Evolutionary conservation across 208 protist genomes (phyloP), one percentile per base, ranked within the genome.

Genomic region (Herpetomonas samuelpessoai): DNA sequence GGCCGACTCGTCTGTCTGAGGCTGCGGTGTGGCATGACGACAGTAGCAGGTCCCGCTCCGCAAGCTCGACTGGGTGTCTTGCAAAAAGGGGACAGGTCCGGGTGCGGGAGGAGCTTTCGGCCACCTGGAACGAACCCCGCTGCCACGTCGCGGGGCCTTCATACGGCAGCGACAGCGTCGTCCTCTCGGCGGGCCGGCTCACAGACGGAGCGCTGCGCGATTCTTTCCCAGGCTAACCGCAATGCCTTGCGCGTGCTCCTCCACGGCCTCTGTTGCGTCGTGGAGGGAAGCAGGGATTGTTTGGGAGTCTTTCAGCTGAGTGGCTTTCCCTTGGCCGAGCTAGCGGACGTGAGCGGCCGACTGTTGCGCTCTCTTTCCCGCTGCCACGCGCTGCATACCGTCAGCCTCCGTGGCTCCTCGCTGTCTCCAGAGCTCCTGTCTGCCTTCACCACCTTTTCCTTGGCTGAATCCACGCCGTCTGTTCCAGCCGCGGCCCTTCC

Each of bases 271-370:
- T 73, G 69, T 24, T 22, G n/a, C 16, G 51, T 41, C 30, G n/a
- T 53, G 26, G 2, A 27, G 7, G 18, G 22, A 41, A 56, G 47
- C 48, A n/a, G 53, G 0, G 14, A 47, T 18, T 46, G 38, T 24
- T 57, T 86, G 14, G 38, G 41, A 21, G 70, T 67, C 30, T 69
- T 86, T 44, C 64, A 73, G 39, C 68, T 79, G 55, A 76, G 67
- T 49, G 66, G 62, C 12, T 44, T 81, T n/a, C 74, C 74, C 24
- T 54, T 79, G 7, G 30, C 31, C 4, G 22, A n/a, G 24, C 18
- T 18, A 27, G 49, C 49, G 16, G 45, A 29, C 26, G 19, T 16
- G 31, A 55, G 14, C 1, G 30, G 53, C 10, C 41, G 57, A 25
- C 41, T 79, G 26, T 59, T 73, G 44, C 64, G 65, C 18, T 21